Evolutionary conservation across 2,329 filamentous ascomycete genomes (phyloP), one percentile per base, ranked within the genome.

Genomic region (Cercospora canescens): DNA sequence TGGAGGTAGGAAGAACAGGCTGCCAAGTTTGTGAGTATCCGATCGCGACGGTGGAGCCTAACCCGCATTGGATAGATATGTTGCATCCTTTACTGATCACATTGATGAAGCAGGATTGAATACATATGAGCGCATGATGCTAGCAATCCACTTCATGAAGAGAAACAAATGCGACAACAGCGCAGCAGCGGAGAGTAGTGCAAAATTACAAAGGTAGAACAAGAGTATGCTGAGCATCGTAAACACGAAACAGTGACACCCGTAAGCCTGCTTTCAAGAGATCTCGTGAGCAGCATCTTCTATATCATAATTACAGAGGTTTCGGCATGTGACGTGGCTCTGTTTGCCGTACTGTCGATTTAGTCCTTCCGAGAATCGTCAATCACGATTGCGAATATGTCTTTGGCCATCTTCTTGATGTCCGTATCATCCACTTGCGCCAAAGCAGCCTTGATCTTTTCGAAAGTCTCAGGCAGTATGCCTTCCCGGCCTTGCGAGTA

Each of bases 401-500:
- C 76, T 5, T 67, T 75, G 3, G 80, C 82, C 71, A 93, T 75
- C 73, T 84, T 83, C 71, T 81, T 82, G 11, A 89, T 83, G 48
- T 84, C 79, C 24, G 77, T 76, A 56, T 81, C 83, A 48, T 84
- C 81, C 67, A 91, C 69, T 9, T 76, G 79, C 59, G 79, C 81
- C 70, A 92, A 75, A 35, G 82, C 86, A 50, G 78, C 77, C 75
- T 86, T 82, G 67, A 94, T 86, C 28, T 76, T 81, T 58, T 78
- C 80, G 41, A 88, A 83, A 61, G 88, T 86, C 75, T 81, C 84
- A 64, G 85, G 80, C 62, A 83, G 85, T 69, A 92, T 69, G 0
- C 91, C 90, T 68, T 84, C 85, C 60, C 79, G 84, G 16, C 84
- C 82, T 71, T 90, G 84, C 54, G 87, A 88, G 77, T 94, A 95